Evolutionary conservation across 2,329 filamentous ascomycete species (phyloP).

Genomic region (Rachicladosporium sp.): DNA sequence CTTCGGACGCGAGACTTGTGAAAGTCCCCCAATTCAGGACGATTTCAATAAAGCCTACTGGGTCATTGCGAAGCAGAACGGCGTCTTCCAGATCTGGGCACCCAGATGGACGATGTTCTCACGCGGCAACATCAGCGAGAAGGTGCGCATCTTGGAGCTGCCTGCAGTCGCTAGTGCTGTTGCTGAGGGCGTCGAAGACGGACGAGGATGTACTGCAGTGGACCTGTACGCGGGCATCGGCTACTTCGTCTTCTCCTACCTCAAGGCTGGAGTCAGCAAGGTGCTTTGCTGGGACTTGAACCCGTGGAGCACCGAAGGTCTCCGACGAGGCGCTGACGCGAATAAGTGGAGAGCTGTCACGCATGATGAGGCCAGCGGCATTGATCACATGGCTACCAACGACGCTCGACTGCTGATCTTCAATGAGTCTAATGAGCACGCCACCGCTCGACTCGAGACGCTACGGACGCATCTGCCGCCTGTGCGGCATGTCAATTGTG

Average conservation of each 20-base stretch:
- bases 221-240: conserved; percentile 90
- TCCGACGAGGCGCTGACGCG: conserved; percentile 26
- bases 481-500: conserved; percentile 47
- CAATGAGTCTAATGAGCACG: conserved; percentile 27
- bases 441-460: conserved; percentile 19
- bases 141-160: conserved; percentile 55
- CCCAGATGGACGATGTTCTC: conserved; percentile 91
- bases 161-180: conserved; percentile 21
- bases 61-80: conserved; percentile 62
- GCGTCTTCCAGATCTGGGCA: conserved; percentile 74
- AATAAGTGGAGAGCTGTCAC: conserved; percentile 27
- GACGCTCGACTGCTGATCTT: conserved; percentile 26
- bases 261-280: conserved; percentile 50
- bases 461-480: conserved; percentile 19
- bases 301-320: conserved; percentile 35
- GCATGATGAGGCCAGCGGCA: conserved; percentile 1
- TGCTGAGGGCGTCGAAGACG: conserved; percentile 21
- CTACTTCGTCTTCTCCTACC: conserved; percentile 83
- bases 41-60: conserved; percentile 64
- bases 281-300: conserved; percentile 88
- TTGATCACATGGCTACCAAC: neutral
- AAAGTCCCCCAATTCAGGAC: conserved; percentile 15
- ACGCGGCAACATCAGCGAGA: conserved; percentile 80
- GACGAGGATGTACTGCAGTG: conserved; percentile 32
- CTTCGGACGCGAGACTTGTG: conserved; percentile 47